Percentiles rank a stretch among this genome's conserved stretches.
Evolutionary conservation across 768 basidiomycete species (phyloP).

Genomic region (Rhizopogon vinicolor): DNA sequence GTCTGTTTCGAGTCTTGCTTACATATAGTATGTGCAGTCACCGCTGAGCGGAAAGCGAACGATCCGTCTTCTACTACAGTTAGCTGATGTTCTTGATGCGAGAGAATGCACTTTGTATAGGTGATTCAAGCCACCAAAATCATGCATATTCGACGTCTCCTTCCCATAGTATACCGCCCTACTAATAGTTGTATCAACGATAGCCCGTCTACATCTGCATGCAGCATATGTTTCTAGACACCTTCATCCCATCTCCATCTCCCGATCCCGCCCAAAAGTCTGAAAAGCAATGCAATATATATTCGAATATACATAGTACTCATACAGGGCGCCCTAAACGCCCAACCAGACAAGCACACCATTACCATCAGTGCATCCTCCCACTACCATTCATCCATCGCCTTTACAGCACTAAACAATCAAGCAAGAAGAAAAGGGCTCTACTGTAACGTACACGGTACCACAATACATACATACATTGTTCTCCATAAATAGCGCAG

Average conservation of each 20-base stretch:
- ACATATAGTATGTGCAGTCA: slow-evolving; percentile 25
- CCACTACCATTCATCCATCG: neutral
- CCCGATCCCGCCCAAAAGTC: too few relatives aligned
- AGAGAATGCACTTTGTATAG: too few relatives aligned
- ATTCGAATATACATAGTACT: slow-evolving; percentile 17
- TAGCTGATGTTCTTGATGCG: neutral
- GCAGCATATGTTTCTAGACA: too few relatives aligned
- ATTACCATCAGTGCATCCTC: neutral
- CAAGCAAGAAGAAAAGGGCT: neutral
- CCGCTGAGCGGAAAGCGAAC: slow-evolving; percentile 49
- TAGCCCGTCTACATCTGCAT: too few relatives aligned
- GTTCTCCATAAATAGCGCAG: neutral
- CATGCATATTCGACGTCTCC: too few relatives aligned
- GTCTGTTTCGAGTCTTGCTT: neutral
- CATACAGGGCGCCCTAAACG: slow-evolving; percentile 16
- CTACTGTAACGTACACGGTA: slow-evolving; percentile 11
- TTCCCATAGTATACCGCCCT: too few relatives aligned
- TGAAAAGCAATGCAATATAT: neutral
- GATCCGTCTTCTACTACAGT: neutral
- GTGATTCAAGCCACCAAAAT: too few relatives aligned
- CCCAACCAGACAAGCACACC: too few relatives aligned
- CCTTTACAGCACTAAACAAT: neutral
- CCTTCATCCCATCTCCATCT: too few relatives aligned
- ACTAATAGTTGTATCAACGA: too few relatives aligned
- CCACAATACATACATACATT: neutral